Percentiles rank a stretch among this genome's conserved stretches.
Conservation (phyloP, 2,329 filamentous ascomycete genomes). For the Sclerotinia subarctica region DNA sequence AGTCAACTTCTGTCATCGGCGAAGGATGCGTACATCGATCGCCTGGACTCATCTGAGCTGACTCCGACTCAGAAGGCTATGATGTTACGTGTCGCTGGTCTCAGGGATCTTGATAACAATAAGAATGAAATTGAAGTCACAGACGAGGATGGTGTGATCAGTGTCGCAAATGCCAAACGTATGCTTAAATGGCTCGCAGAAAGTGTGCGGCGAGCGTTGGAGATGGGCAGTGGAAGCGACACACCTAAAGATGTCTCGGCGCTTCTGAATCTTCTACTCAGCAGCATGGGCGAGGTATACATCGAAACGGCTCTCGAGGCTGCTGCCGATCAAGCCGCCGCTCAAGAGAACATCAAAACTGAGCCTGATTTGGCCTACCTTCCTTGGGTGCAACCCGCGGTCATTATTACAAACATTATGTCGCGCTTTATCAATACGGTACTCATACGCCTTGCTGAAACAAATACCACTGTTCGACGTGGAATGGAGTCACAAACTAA, state of each 20-base stretch:
- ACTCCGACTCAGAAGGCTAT: constrained; percentile 85
- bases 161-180: constrained; percentile 83
- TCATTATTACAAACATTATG: constrained; percentile 90
- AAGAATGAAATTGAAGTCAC: constrained; percentile 87
- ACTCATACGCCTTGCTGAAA: constrained; percentile 81
- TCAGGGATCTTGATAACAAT: constrained; percentile 70
- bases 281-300: constrained; percentile 82
- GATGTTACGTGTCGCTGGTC: constrained; percentile 82
- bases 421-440: constrained; percentile 88
- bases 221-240: constrained; percentile 82
- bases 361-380: constrained; percentile 89
- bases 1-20: constrained; percentile 84
- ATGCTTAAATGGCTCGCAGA: constrained; percentile 99
- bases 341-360: constrained; percentile 73
- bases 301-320: constrained; percentile 66
- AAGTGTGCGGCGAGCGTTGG: constrained; percentile 84
- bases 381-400: constrained; percentile 71
- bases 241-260: constrained; percentile 92
- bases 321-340: constrained; percentile 67
- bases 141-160: constrained; percentile 83
- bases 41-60: constrained; percentile 83
- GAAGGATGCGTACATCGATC: constrained; percentile 86
- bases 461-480: constrained; percentile 79
- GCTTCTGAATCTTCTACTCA: constrained; percentile 77
- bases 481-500: constrained; percentile 67